These are phyloP conservation scores for Penicillium thymicola DNA, from an alignment of 2,329 filamentous ascomycete species.

Conservation along the genomic window DNA sequence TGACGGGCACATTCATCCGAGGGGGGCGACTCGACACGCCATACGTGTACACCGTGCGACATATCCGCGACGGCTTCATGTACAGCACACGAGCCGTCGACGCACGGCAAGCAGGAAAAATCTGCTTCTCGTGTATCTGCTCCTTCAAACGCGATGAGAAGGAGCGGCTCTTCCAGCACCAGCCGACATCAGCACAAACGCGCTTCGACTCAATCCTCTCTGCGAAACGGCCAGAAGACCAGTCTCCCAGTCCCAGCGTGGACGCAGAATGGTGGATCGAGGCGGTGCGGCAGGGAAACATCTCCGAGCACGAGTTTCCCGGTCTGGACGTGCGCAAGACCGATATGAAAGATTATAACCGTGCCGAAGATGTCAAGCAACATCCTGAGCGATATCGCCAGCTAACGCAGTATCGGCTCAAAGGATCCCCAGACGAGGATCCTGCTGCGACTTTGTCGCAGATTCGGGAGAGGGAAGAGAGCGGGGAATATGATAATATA, in stretches of 20 bases:
- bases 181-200: constrained; percentile 27
- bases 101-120: constrained; percentile 48
- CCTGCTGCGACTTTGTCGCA: constrained; percentile 8
- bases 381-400: constrained; percentile 40
- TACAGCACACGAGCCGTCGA: constrained; percentile 54
- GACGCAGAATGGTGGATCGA: constrained; percentile 39
- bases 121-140: constrained; percentile 52
- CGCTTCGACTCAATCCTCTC: constrained; percentile 31
- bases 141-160: constrained; percentile 51
- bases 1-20: constrained; percentile 53
- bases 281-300: constrained; percentile 24
- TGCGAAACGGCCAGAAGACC: constrained; percentile 33
- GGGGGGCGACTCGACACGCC: constrained; percentile 47
- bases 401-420: constrained; percentile 47
- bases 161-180: constrained; percentile 28
- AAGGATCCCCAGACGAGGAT: constrained; percentile 40
- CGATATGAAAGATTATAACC: constrained; percentile 52
- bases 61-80: constrained; percentile 50
- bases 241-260: constrained; percentile 32
- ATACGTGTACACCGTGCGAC: constrained; percentile 52
- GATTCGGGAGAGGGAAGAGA: constrained; percentile 26
- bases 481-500: constrained; percentile 48
- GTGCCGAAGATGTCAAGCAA: constrained; percentile 22
- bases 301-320: constrained; percentile 34
- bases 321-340: constrained; percentile 51